Evolutionary conservation across 129 eudicot genomes (phyloP), one percentile per base, ranked within the genome.

Genomic region (Escallonia herrerae): DNA sequence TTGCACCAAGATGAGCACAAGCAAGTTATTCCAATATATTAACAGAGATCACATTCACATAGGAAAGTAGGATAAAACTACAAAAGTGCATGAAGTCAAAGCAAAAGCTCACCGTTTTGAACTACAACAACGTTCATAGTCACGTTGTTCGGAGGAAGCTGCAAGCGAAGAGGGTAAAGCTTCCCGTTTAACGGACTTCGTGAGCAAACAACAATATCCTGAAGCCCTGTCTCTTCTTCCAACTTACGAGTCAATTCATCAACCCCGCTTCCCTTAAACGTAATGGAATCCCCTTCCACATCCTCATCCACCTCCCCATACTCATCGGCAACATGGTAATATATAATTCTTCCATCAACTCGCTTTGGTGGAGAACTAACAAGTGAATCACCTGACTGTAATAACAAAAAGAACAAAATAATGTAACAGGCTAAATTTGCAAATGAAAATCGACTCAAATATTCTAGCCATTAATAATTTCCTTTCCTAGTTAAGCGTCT

Each of bases 121-220:
- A 90, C 87, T 13, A 90, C 81, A 11, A 90, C 89, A 5, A 90
- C 89, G 74, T 90, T 81, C 97, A 90, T 90, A 45, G 83, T 77
- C 11, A 77, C 69, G 49, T 83, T 84, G 52, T 86, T 90, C 46
- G 97, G 97, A 54, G 97, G 97, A 64, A 90, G 95, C 75, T 86
- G 91, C 71, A 90, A 75, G 41, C 72, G 82, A 14, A 90, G 97
- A 0, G 97, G 97, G 62, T 77, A 83, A 44, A 90, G 91, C 71
- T 86, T 79, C 52, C 97, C 95, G 9, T 90, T 89, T 75, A 90
- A 69, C 1, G 91, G 95, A 68, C 91, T 90, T 49, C 69, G 73
- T 1, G 86, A 65, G 61, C 97, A 90, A 67, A 90, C 95, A 0
- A 75, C 73, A 22, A 84, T 62, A 71, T 88, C 80, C 6, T 71